Percentiles rank a stretch among this genome's conserved stretches.
These are phyloP conservation scores for Hypoxylon sp. DNA, from an alignment of 2,329 filamentous ascomycete species.

Conservation along the genomic window DNA sequence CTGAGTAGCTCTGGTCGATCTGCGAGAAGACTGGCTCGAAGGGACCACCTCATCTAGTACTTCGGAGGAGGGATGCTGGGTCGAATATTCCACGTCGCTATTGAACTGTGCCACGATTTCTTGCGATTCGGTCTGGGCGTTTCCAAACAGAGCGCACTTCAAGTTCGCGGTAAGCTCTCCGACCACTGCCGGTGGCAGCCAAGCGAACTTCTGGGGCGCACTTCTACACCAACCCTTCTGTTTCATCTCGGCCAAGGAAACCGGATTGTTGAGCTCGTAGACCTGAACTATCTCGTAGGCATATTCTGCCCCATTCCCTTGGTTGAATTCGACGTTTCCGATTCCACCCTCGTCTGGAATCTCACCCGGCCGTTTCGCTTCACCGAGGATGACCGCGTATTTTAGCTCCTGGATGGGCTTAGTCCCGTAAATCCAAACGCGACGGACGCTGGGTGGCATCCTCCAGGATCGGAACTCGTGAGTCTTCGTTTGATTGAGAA, in stretches of 20 bases:
- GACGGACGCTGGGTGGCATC: conserved; percentile 65
- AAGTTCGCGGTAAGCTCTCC: conserved; percentile 70
- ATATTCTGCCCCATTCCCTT: conserved; percentile 54
- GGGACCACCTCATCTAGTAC: conserved; percentile 48
- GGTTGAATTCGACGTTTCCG: conserved; percentile 66
- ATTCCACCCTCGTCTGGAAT: conserved; percentile 58
- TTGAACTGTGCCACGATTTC: conserved; percentile 64
- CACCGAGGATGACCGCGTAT: conserved; percentile 69
- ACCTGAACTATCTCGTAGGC: conserved; percentile 68
- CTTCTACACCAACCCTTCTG: conserved; percentile 65
- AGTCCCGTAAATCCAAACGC: conserved; percentile 72
- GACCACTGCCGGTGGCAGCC: conserved; percentile 67
- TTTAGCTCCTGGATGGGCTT: conserved; percentile 60
- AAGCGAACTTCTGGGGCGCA: conserved; percentile 63
- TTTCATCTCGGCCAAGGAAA: conserved; percentile 63
- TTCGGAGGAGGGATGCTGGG: conserved; percentile 48
- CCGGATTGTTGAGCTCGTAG: conserved; percentile 72
- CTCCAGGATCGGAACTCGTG: conserved; percentile 68
- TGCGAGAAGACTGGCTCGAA: conserved; percentile 49
- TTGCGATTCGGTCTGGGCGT: conserved; percentile 60
- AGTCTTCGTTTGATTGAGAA: conserved; percentile 63
- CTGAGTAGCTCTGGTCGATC: conserved; percentile 24
- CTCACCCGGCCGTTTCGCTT: conserved; percentile 60
- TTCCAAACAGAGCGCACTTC: conserved; percentile 61
- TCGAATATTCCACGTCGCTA: conserved; percentile 59